A percentile compares a stretch with the other conserved stretches of the same genome.
Evolutionary conservation across 371 early-diverging fungal species (phyloP).

Genomic region (Zancudomyces culisetae): DNA sequence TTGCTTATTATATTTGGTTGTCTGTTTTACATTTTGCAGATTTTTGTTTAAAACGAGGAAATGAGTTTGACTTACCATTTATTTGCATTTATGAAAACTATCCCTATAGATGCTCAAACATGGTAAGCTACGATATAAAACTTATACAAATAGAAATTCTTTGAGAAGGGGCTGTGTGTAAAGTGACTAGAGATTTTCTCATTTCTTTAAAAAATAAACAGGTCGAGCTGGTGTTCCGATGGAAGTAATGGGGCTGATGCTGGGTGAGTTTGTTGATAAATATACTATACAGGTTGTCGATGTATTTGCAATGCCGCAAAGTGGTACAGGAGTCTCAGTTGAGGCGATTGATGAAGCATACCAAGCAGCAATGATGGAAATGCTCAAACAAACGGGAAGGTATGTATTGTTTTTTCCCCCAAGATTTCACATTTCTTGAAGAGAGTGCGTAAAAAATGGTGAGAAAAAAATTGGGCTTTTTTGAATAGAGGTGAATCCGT

Average conservation of each 20-base stretch:
- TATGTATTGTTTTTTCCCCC: too few species aligned
- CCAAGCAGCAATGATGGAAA: constrained; percentile 99
- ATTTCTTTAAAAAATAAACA: too few species aligned
- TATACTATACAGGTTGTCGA: constrained; percentile 99
- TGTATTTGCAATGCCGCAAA: constrained; percentile 99
- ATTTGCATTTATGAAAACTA: background rate
- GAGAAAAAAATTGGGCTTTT: too few species aligned
- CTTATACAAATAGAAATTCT: too few species aligned
- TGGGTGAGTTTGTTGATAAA: constrained; percentile 99
- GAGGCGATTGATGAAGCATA: constrained; percentile 99
- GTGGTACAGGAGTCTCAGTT: constrained; percentile 98
- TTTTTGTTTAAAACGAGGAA: background rate
- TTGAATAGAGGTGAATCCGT: constrained; percentile 97
- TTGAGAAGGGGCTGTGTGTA: too few species aligned
- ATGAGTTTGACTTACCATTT: background rate
- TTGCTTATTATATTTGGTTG: too few species aligned
- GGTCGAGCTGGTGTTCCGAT: constrained; percentile 99
- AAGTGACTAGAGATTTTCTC: too few species aligned
- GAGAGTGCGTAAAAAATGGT: too few species aligned
- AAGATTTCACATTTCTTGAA: too few species aligned
- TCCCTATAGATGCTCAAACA: constrained; percentile 25
- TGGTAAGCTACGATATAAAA: too few species aligned
- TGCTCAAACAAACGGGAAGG: constrained; percentile 94
- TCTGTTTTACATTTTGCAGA: background rate
- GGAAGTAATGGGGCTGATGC: constrained; percentile 99